Evolutionary conservation across 495 filamentous ascomycete species (phyloP), one percentile per base, ranked within the genome.

Genomic region (Annulohypoxylon nitens): DNA sequence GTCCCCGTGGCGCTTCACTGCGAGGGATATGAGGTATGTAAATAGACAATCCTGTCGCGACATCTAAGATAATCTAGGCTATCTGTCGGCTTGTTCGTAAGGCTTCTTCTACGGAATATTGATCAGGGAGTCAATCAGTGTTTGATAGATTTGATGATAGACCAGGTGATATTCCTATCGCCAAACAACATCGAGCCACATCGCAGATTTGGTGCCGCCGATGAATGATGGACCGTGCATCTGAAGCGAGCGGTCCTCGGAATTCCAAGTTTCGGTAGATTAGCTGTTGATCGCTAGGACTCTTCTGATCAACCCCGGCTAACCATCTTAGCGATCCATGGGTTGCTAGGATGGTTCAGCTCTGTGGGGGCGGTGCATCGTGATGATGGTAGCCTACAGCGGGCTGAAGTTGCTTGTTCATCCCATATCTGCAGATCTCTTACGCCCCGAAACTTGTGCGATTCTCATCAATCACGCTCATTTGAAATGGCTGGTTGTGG

Each of bases 331-430:
- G 30, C 18, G 30, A 20, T 39, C 50, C 20, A 50, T 43, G 47
- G 57, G 58, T 39, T 57, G 59, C 50, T 16, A n/a, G 67, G 67
- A 20, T 63, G 30, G 41, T 63, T 69, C 67, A 69, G 67, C 67
- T 69, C 25, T 51, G 67, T 69, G 67, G 67, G 10, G 63, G 51
- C 67, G 36, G 18, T 69, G 50, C 48, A 69, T 43, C 48, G 37
- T 47, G 34, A 69, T 69, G 66, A 69, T 50, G 60, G 33, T 33
- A 30, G 48, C 50, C 51, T 34, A 10, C 26, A 26, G 48, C 12
- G 14, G 53, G 39, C 50, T 50, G 60, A 63, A 23, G 61, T 26
- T 18, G 20, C 20, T 51, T 51, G 20, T 25, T 26, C 48, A 51
- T 51, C 23, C 25, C n/a, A 33, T 57, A 57, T 57, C 14, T 57